phyloP scores from a whole-genome alignment of 768 basidiomycete genomes.

The Hortiboletus flavorubellus region DNA sequence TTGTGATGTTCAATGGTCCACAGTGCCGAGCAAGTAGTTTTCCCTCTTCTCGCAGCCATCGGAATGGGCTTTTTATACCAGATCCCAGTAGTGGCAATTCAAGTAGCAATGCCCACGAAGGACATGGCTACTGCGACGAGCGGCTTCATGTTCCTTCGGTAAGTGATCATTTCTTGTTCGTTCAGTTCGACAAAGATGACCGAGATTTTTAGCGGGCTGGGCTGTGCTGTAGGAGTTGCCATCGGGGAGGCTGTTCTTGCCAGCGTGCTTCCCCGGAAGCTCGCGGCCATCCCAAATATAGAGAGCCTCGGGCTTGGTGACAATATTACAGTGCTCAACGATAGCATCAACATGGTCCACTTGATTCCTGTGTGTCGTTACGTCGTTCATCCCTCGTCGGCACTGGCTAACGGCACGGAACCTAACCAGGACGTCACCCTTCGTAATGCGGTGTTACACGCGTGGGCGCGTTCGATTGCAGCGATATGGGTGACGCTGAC shows the following conservation, averaged over 20 bases:
- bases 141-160: conserved; percentile 70
- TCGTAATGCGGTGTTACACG: conserved; percentile 52
- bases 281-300: conserved; percentile 34
- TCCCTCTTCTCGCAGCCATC: conserved; percentile 60
- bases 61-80: conserved; percentile 68
- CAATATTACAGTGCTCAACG: conserved; percentile 28
- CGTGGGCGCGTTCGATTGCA: conserved; percentile 60
- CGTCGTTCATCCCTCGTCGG: no score
- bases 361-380: conserved; percentile 15
- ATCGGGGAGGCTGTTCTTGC: conserved; percentile 70
- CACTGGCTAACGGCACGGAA: neutral
- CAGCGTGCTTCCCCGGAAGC: conserved; percentile 41
- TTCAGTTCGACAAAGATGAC: no score
- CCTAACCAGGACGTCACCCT: conserved; percentile 42
- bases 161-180: conserved; percentile 2
- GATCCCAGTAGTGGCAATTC: conserved; percentile 65
- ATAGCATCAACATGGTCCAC: conserved; percentile 44
- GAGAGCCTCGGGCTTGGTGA: conserved; percentile 24
- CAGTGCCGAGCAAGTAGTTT: conserved; percentile 61
- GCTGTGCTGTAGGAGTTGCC: conserved; percentile 65
- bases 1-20: conserved; percentile 1
- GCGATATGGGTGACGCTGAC: conserved; percentile 64
- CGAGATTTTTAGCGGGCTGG: no score
- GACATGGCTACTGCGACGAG: conserved; percentile 83
- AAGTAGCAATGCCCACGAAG: conserved; percentile 86